Percentiles rank a stretch among this genome's conserved stretches.
phyloP scores from a whole-genome alignment of 306 rosid genomes.

The Pyrus bretschneideri region DNA sequence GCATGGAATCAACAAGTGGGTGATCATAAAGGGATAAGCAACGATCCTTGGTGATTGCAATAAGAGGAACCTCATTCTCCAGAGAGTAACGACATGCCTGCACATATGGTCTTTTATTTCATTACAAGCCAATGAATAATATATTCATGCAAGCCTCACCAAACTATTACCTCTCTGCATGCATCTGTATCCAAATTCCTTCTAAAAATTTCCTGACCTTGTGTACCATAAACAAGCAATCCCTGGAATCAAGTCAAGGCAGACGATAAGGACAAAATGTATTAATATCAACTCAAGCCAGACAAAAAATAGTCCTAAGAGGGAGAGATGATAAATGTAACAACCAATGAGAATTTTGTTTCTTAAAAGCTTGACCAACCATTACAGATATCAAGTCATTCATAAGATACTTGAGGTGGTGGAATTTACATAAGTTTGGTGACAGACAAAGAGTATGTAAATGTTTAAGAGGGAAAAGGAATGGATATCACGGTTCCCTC shows the following conservation, averaged over 20 bases:
- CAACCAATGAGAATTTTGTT: neutral
- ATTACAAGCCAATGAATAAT: neutral
- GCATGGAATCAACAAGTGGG: slow-evolving; percentile 70
- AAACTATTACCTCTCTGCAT: slow-evolving; percentile 66
- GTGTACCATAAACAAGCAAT: slow-evolving; percentile 84
- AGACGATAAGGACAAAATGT: neutral
- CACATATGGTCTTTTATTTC: slow-evolving; percentile 6
- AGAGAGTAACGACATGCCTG: slow-evolving; percentile 77
- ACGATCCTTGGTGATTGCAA: slow-evolving; percentile 72
- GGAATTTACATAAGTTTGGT: neutral
- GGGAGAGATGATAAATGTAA: neutral
- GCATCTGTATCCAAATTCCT: slow-evolving; percentile 60
- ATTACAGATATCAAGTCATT: neutral
- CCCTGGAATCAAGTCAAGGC: slow-evolving; percentile 59
- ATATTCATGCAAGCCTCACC: neutral
- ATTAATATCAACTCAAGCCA: neutral
- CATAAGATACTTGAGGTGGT: neutral
- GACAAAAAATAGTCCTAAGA: neutral
- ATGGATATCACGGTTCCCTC: neutral
- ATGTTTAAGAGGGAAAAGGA: neutral
- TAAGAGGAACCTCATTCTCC: slow-evolving; percentile 71
- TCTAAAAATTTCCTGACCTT: slow-evolving; percentile 79
- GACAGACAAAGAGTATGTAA: neutral
- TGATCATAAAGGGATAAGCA: slow-evolving; percentile 79
- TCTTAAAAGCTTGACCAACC: neutral